Evolutionary conservation across 306 rosid genomes (phyloP).

Genomic region (Cucurbita moschata): DNA sequence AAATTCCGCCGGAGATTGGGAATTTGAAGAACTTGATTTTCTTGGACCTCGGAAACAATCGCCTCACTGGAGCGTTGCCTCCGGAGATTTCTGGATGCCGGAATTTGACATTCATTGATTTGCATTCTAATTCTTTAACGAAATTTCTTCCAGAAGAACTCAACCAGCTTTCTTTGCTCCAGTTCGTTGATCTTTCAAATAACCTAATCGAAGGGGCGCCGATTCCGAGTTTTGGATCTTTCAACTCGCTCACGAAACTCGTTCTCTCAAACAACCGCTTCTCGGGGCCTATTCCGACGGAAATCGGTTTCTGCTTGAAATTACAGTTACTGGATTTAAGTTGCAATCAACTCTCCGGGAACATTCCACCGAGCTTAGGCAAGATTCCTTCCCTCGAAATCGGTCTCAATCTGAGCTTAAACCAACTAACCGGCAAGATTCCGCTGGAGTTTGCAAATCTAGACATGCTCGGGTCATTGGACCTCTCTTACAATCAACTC

Average conservation of each 20-base stretch:
- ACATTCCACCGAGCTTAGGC: slow-evolving; percentile 4
- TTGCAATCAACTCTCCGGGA: slow-evolving; percentile 8
- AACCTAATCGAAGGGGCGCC: slow-evolving; percentile 53
- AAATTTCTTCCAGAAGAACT: slow-evolving; percentile 48
- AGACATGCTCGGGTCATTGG: slow-evolving; percentile 61
- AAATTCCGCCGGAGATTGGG: slow-evolving; percentile 55
- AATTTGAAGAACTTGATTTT: slow-evolving; percentile 44
- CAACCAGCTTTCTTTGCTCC: slow-evolving; percentile 31
- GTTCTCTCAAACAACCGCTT: slow-evolving; percentile 7
- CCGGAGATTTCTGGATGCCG: slow-evolving; percentile 33
- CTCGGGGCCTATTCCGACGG: slow-evolving; percentile 2
- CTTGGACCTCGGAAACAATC: slow-evolving; percentile 42
- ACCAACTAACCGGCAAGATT: slow-evolving; percentile 46
- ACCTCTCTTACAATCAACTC: slow-evolving; percentile 63
- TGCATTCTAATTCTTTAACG: slow-evolving; percentile 54
- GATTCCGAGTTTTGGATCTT: slow-evolving; percentile 38
- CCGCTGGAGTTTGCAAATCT: slow-evolving; percentile 48
- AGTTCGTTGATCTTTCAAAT: slow-evolving; percentile 60
- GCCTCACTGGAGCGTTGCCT: slow-evolving; percentile 2
- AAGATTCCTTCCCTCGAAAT: slow-evolving; percentile 66
- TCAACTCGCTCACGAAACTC: slow-evolving; percentile 15
- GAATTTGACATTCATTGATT: slow-evolving; percentile 66
- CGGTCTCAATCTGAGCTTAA: slow-evolving; percentile 66
- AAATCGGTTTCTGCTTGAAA: slow-evolving; percentile 3
- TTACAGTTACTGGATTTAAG: slow-evolving; percentile 9